Base-by-base conservation (phyloP, 2,329 filamentous ascomycete genomes). In the Moelleriella libera region DNA sequence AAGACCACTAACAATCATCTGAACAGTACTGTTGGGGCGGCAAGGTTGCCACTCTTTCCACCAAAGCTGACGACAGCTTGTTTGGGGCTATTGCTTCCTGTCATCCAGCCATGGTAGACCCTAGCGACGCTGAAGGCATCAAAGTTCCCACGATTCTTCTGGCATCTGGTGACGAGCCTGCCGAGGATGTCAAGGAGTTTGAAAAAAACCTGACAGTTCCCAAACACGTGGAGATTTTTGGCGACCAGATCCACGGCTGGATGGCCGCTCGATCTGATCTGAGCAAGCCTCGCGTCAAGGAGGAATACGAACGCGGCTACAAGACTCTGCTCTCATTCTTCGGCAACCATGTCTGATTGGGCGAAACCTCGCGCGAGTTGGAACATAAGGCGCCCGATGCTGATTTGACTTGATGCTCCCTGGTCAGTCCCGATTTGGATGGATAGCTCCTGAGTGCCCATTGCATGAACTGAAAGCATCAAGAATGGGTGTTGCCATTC, bases 221-320 rank as follows among this genome's bases (percentile, higher is more conserved):
- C 49, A 78, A 79, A 57, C 71, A 80, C 52, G 73, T 83, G 47
- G 80, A 85, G 68, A 78, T 61, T n/a, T 85, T 83, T 57, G 55
- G 57, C 29, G 78, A 78, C 56, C 82, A 83, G 70, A 72, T 80
- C 58, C 82, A 86, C 63, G 82, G 82, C 43, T 86, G 81, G 80
- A 86, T 85, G 82, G 79, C 77, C 1, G 81, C 82, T 1, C 73
- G 81, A 30, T 70, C 74, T 0, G 66, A 84, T 56, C 64, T 85
- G 31, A 67, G 70, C 34, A 67, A 82, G 44, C 64, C 69, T 45
- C 71, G 69, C 41, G 74, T 78, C 57, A 76, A 74, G 61, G 71
- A 74, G 53, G 81, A 82, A 65, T 82, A 80, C 52, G 68, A 69
- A 44, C 72, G 80, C 44, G 78, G 76, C 3, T 83, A 78, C 63